Conservation (phyloP, 441 rosid species). For the Bocquillonia castaneifolia region DNA sequence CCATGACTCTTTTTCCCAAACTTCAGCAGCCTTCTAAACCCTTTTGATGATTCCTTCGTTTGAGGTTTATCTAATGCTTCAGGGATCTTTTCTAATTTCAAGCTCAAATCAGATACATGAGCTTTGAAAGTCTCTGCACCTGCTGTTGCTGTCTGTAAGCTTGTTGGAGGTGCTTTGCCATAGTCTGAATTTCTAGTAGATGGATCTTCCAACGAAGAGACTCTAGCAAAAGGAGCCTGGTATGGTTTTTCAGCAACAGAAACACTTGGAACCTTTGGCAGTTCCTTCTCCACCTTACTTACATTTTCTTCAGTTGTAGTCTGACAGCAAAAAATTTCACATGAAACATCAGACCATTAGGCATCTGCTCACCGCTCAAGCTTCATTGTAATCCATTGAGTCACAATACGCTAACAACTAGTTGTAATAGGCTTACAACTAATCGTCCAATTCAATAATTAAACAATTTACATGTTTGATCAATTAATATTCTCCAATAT, state of each 20-base stretch:
- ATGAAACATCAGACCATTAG: constrained; percentile 23
- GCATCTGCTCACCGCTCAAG: constrained; percentile 10
- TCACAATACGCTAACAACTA: background rate
- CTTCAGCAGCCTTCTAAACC: constrained; percentile 70
- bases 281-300: constrained; percentile 38
- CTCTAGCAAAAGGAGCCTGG: constrained; percentile 75
- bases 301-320: constrained; percentile 38
- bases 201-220: constrained; percentile 77
- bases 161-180: constrained; percentile 55
- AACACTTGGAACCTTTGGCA: constrained; percentile 35
- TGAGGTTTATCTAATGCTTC: constrained; percentile 58
- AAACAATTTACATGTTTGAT: background rate
- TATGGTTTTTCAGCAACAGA: constrained; percentile 49
- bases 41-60: constrained; percentile 69
- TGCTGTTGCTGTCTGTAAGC: constrained; percentile 32
- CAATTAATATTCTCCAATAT: background rate
- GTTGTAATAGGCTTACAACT: background rate
- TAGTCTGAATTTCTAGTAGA: constrained; percentile 48
- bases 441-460: background rate
- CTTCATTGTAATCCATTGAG: background rate
- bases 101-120: constrained; percentile 38
- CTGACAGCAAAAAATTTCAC: constrained; percentile 38
- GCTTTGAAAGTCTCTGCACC: constrained; percentile 44
- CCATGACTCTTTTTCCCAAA: constrained; percentile 75
- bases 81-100: constrained; percentile 55